Percentiles rank a stretch among this genome's conserved stretches.
These are phyloP conservation scores for Laburnicola sp. DNA, from an alignment of 2,329 filamentous ascomycete species.

Conservation along the genomic window DNA sequence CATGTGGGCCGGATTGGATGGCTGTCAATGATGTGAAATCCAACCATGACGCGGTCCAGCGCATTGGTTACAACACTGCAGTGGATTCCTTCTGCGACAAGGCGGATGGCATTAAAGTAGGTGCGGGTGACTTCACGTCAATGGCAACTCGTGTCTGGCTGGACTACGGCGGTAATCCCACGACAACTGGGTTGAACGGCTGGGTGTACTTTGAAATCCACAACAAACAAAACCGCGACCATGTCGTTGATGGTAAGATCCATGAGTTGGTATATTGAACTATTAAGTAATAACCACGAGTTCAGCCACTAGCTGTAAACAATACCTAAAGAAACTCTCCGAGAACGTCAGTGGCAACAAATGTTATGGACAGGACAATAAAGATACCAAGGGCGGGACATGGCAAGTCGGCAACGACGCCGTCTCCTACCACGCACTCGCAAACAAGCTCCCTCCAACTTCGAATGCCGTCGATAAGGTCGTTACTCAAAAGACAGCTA, in stretches of 20 bases:
- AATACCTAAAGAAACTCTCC: constrained; percentile 15
- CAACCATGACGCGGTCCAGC: constrained; percentile 11
- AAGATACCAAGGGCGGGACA: constrained; percentile 23
- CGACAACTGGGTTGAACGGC: constrained; percentile 16
- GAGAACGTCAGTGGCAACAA: constrained; percentile 1
- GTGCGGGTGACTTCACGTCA: constrained; percentile 11
- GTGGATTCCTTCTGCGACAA: constrained; percentile 19
- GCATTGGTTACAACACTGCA: constrained; percentile 16
- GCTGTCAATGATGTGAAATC: constrained; percentile 14
- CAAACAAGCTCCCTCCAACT: constrained; percentile 15
- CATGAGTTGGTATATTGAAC: not conserved
- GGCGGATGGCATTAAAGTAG: constrained; percentile 12
- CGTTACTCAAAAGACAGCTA: constrained; percentile 9
- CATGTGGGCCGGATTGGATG: constrained; percentile 13
- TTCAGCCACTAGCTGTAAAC: constrained; percentile 15
- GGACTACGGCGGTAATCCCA: constrained; percentile 12
- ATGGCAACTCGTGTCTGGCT: constrained; percentile 18
- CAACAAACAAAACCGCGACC: constrained; percentile 14
- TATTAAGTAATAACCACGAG: not conserved
- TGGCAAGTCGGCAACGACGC: constrained; percentile 16
- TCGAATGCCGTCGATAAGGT: constrained; percentile 11
- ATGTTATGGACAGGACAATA: constrained; percentile 15
- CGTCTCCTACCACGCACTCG: constrained; percentile 21
- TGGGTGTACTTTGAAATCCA: constrained; percentile 22
- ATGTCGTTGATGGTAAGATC: constrained; percentile 14